Conservation (phyloP, 257 asterid genomes). For the Leonotis leonurus region DNA sequence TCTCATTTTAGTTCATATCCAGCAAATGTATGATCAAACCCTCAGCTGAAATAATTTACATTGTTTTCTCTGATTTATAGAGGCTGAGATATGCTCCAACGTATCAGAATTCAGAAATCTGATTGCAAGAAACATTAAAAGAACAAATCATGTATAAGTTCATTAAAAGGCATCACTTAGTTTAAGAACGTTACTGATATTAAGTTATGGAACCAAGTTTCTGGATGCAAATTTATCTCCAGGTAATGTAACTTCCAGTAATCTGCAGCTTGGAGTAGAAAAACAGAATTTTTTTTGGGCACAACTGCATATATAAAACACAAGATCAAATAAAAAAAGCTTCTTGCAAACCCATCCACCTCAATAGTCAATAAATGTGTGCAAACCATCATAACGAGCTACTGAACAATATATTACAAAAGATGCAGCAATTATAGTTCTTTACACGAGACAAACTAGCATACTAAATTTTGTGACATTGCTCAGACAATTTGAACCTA, state of each 20-base stretch:
- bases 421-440: neutral
- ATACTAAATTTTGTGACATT: neutral
- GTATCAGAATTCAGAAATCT: neutral
- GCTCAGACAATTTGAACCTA: constrained; percentile 24
- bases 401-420: neutral
- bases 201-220: constrained; percentile 40
- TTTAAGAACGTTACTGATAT: constrained; percentile 4
- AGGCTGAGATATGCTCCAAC: too few relatives aligned
- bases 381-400: neutral
- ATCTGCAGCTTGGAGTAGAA: constrained; percentile 73
- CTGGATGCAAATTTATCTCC: constrained; percentile 66
- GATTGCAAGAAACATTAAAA: too few relatives aligned
- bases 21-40: too few relatives aligned
- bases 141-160: too few relatives aligned
- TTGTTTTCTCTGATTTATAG: too few relatives aligned
- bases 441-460: neutral
- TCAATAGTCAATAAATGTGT: too few relatives aligned
- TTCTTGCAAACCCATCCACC: neutral
- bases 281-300: constrained; percentile 67
- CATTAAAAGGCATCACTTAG: neutral
- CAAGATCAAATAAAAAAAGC: neutral
- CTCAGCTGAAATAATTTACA: too few relatives aligned
- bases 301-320: constrained; percentile 51
- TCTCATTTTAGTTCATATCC: too few relatives aligned
- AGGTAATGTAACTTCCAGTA: constrained; percentile 72